Evolutionary conservation across 2,329 filamentous ascomycete species (phyloP).

Genomic region (Colletotrichum tabaci): DNA sequence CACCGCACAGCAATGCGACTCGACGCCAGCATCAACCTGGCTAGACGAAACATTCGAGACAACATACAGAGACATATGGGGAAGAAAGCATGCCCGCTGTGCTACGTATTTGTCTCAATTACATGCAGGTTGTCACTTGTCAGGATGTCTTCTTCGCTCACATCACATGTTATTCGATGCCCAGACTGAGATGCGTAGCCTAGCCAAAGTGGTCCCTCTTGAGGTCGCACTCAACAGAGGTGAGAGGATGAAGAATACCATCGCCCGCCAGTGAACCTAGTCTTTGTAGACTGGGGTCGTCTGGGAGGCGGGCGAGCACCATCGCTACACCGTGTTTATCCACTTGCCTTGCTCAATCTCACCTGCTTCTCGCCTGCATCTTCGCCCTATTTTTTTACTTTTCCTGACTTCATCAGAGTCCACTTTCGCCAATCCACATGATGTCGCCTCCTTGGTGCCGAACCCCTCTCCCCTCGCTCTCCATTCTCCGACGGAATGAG

Average conservation of each 20-base stretch:
- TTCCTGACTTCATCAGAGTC: conserved; percentile 20
- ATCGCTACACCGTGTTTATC: conserved; percentile 14
- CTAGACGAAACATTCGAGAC: conserved; percentile 3
- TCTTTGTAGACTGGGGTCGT: conserved; percentile 8
- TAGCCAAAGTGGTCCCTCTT: background rate
- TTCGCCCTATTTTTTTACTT: conserved; percentile 11
- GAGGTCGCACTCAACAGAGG: background rate
- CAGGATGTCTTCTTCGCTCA: background rate
- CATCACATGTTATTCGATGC: conserved; percentile 4
- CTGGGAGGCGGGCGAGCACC: conserved; percentile 2
- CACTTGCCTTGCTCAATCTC: conserved; percentile 2
- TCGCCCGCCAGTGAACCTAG: conserved; percentile 1
- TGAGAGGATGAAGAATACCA: background rate
- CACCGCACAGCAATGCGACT: too few species aligned
- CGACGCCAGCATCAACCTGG: conserved; percentile 7
- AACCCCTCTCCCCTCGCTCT: background rate
- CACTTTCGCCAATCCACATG: conserved; percentile 24
- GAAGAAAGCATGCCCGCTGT: background rate
- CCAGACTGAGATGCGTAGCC: background rate
- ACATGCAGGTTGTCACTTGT: background rate
- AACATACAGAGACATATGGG: conserved; percentile 19
- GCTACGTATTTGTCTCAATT: background rate
- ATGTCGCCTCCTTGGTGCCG: conserved; percentile 15
- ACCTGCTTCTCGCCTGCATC: background rate
- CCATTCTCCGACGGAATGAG: conserved; percentile 10